Base-by-base conservation (phyloP, 2,329 filamentous ascomycete species). In the Sclerotinia glacialis region DNA sequence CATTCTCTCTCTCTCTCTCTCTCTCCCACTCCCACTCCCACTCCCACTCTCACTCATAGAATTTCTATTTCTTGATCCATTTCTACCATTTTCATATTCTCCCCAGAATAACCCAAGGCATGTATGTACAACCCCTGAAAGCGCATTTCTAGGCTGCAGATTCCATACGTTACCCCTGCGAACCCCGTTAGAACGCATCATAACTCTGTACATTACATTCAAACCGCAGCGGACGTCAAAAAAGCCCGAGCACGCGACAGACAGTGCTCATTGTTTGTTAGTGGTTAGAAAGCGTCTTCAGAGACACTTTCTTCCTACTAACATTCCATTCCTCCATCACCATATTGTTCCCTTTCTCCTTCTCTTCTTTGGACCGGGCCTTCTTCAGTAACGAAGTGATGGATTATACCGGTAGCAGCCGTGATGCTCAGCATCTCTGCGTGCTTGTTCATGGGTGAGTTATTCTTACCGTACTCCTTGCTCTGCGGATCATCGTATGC, bases 381-480 rank as follows among this genome's bases (percentile, higher is more conserved):
- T 74, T 78, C 68, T 72, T 78, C 69, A 74, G 71, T 58, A 70
- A 72, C 64, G 69, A 68, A 68, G 79, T 78, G 71, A 80, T 80
- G 75, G 79, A 82, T 70, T 81, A 81, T 73, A 81, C 79, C 68
- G 84, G 85, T 70, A 83, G 83, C 70, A 82, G 78, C 73, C 64
- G 75, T 54, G 79, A 83, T 67, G 86, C 88, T 58, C 83, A 89
- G 71, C 91, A 93, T 77, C 85, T 94, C 69, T 90, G 88, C 74
- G 89, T 94, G 52, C 82, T 94, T 54, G 87, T 93, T 63, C 91
- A 94, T 76, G 86, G 91, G 79, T 76, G 72, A 40, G 72, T 64
- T 40, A 3, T 37, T 11, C 28, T 26, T 34, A 11, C n/a, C 28
- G 18, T 34, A 11, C n/a, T 26, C 14, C 58, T 37, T 21, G 23